Percentiles rank a stretch among this genome's conserved stretches.
Evolutionary conservation across 441 rosid genomes (phyloP).

Genomic region (Croton laevigatus): DNA sequence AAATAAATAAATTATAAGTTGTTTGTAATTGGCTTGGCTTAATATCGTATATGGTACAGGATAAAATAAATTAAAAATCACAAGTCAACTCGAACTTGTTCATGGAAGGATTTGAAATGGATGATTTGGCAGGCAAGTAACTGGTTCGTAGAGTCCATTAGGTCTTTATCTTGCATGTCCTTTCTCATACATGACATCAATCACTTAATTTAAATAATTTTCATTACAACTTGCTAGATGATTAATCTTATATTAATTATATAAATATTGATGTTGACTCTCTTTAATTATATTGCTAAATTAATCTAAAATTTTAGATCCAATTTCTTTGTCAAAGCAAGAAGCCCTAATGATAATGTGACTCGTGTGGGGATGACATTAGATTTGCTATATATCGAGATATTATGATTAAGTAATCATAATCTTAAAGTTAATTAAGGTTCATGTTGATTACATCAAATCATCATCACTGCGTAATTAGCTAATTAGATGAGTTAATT

Average conservation of each 20-base stretch:
- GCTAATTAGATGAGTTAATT: neutral
- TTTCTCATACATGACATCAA: conserved; percentile 8
- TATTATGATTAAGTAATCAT: neutral
- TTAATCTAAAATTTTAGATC: neutral
- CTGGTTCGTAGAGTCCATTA: conserved; percentile 5
- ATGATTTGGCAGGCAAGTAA: conserved; percentile 3
- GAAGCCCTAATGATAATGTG: neutral
- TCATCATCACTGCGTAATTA: neutral
- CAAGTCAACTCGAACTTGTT: conserved; percentile 18
- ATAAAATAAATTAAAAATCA: too few relatives aligned
- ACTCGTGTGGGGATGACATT: neutral
- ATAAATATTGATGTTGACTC: neutral
- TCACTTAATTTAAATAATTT: neutral
- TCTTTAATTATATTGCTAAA: neutral
- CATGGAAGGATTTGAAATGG: neutral
- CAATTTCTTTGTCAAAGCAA: neutral
- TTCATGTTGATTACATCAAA: neutral
- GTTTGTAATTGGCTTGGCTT: too few relatives aligned
- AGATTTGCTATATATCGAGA: neutral
- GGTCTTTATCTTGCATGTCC: conserved; percentile 17
- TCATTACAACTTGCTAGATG: conserved; percentile 15
- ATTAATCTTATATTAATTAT: neutral
- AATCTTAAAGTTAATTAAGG: neutral
- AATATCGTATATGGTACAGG: too few relatives aligned
- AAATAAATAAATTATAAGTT: too few relatives aligned